Percentiles rank a stretch among this genome's conserved stretches.
Conservation (phyloP, 305 asterid species). For the Fraxinus nigra region DNA sequence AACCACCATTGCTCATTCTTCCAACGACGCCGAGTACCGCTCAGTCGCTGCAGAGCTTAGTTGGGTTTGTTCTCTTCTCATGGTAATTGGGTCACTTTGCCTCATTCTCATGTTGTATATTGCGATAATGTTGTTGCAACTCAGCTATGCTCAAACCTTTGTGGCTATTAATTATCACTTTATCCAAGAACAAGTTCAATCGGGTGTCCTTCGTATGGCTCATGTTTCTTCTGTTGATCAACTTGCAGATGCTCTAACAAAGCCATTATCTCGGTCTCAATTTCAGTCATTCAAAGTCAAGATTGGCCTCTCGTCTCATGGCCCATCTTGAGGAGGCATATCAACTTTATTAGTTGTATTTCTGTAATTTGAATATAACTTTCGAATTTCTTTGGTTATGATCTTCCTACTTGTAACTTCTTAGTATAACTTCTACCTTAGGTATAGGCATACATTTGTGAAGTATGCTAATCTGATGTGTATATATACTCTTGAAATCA, state of each 20-base stretch:
- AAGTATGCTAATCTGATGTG: too few relatives aligned
- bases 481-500: too few relatives aligned
- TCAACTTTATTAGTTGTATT: not conserved
- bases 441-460: too few relatives aligned
- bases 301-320: not conserved
- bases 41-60: not conserved
- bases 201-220: not conserved
- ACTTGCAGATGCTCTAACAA: not conserved
- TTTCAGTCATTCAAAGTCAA: not conserved
- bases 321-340: not conserved
- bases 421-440: too few relatives aligned
- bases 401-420: too few relatives aligned
- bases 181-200: not conserved
- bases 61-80: not conserved
- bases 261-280: not conserved
- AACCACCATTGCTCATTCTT: too few relatives aligned
- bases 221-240: not conserved
- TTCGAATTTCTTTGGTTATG: too few relatives aligned
- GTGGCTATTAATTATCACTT: not conserved
- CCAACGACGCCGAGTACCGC: not conserved
- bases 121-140: not conserved
- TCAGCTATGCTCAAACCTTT: not conserved
- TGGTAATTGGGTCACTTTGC: not conserved
- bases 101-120: not conserved
- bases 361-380: too few relatives aligned